These are phyloP conservation scores for Xanthoconium purpureum DNA, from an alignment of 768 basidiomycete genomes.

Conservation along the genomic window DNA sequence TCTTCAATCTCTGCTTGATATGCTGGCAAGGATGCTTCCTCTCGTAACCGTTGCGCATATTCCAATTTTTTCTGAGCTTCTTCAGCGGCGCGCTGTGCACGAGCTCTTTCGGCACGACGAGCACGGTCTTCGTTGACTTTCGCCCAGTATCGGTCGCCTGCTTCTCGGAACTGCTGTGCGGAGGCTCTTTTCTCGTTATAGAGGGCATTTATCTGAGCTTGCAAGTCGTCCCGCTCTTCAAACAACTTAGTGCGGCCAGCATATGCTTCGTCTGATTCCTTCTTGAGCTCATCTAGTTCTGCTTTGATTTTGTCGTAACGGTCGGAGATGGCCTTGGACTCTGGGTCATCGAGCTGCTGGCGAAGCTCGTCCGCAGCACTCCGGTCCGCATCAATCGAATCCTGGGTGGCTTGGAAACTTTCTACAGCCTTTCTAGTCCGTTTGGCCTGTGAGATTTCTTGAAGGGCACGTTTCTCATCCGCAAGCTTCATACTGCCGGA, in stretches of 20 bases:
- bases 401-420: constrained; percentile 74
- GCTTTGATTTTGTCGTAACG: constrained; percentile 78
- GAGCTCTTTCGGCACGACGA: constrained; percentile 72
- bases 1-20: constrained; percentile 94
- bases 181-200: constrained; percentile 78
- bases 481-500: constrained; percentile 88
- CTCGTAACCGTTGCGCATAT: constrained; percentile 73
- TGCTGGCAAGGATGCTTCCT: constrained; percentile 88
- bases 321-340: constrained; percentile 74
- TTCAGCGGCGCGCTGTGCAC: constrained; percentile 71
- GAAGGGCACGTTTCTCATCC: constrained; percentile 93
- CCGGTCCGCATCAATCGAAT: constrained; percentile 77
- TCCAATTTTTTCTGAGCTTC: constrained; percentile 81
- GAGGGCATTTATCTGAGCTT: constrained; percentile 65
- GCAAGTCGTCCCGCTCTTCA: constrained; percentile 78
- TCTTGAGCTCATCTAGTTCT: constrained; percentile 84
- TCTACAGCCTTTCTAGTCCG: constrained; percentile 77
- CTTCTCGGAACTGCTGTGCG: constrained; percentile 67
- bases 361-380: constrained; percentile 72
- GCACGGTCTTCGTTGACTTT: constrained; percentile 90
- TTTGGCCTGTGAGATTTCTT: constrained; percentile 75
- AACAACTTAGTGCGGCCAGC: constrained; percentile 78
- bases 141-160: constrained; percentile 75
- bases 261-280: constrained; percentile 81
- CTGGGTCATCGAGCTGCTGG: constrained; percentile 87